Percentiles rank a stretch among this genome's conserved stretches.
Evolutionary conservation across 495 filamentous ascomycete species (phyloP).

Genomic region (Cercophora scortea): DNA sequence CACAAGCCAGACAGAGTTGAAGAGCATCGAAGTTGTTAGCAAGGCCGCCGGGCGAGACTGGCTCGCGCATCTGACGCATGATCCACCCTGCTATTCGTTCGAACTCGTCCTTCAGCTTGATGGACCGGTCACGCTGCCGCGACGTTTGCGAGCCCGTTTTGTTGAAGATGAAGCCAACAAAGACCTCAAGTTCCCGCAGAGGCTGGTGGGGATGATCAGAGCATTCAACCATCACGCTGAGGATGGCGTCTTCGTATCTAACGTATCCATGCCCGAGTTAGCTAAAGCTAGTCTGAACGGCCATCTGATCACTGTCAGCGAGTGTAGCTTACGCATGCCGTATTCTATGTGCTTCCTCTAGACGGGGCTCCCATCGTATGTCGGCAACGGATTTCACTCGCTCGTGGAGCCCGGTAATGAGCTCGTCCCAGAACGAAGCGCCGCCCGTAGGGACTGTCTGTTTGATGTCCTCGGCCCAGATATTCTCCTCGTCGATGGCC

Average conservation of each 20-base stretch:
- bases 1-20: conserved; percentile 33
- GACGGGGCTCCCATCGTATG: conserved; percentile 23
- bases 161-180: conserved; percentile 65
- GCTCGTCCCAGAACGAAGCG: conserved; percentile 30
- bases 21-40: conserved; percentile 13
- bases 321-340: conserved; percentile 45
- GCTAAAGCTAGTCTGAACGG: background rate
- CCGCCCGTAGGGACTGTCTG: conserved; percentile 14
- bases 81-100: conserved; percentile 41
- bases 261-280: background rate
- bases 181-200: conserved; percentile 68
- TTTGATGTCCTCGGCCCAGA: conserved; percentile 33
- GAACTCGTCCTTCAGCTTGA: conserved; percentile 55
- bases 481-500: conserved; percentile 62
- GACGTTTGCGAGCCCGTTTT: conserved; percentile 48
- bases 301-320: background rate
- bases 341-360: conserved; percentile 43
- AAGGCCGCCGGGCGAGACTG: background rate
- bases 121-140: conserved; percentile 55
- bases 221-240: conserved; percentile 47
- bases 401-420: conserved; percentile 38
- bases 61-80: conserved; percentile 29
- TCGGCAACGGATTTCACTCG: conserved; percentile 10
- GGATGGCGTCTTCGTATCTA: conserved; percentile 61
- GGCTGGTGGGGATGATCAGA: conserved; percentile 48